phyloP scores from a whole-genome alignment of 257 asterid genomes.

The Schizonepeta tenuifolia region DNA sequence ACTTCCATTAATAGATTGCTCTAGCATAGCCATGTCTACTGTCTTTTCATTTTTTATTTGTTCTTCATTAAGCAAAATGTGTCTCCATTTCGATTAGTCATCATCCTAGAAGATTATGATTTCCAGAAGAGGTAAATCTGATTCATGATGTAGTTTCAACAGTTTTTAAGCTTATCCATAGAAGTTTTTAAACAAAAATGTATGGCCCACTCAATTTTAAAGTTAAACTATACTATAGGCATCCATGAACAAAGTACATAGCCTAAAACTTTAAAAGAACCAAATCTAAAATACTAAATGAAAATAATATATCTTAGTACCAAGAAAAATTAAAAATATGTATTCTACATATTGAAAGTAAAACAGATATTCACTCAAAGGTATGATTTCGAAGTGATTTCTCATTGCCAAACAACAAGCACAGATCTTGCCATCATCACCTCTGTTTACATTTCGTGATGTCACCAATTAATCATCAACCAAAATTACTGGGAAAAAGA shows the following conservation, averaged over 20 bases:
- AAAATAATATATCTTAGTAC: too few relatives aligned
- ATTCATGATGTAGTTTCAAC: neutral
- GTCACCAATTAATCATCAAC: neutral
- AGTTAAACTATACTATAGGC: neutral
- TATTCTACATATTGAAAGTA: neutral
- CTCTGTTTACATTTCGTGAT: neutral
- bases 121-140: neutral
- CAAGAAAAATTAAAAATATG: too few relatives aligned
- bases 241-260: neutral
- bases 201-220: neutral
- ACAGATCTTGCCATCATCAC: neutral
- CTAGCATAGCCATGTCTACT: conserved; percentile 1
- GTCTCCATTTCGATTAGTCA: neutral
- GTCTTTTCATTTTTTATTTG: neutral
- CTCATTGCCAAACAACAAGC: neutral
- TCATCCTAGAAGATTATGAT: neutral
- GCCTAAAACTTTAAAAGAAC: neutral
- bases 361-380: too few relatives aligned
- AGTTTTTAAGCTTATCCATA: neutral
- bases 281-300: neutral
- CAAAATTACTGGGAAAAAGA: neutral
- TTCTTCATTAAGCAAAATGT: neutral
- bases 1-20: neutral
- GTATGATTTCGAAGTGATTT: neutral
- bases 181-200: neutral